A percentile compares a stretch with the other conserved stretches of the same genome.
These are phyloP conservation scores for Secale cereale DNA, from an alignment of 176 grass and related monocot species.

Conservation along the genomic window DNA sequence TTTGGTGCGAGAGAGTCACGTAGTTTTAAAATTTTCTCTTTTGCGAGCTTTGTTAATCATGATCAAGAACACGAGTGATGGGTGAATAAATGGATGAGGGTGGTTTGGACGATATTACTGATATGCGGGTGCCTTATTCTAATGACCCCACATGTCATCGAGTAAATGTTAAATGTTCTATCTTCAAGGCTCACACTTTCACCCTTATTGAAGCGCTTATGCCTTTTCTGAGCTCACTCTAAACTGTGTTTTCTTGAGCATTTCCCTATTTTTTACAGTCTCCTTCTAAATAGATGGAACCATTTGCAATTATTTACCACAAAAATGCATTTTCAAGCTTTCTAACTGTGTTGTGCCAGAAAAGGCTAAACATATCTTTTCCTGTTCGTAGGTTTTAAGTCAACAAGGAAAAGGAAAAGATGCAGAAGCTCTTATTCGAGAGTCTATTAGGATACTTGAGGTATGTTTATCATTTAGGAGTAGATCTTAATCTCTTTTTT, in stretches of 20 bases:
- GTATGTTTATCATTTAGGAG: slow-evolving; percentile 33
- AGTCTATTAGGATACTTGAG: slow-evolving; percentile 94
- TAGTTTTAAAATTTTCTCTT: too few relatives aligned
- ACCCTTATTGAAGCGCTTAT: too few relatives aligned
- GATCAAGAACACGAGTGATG: too few relatives aligned
- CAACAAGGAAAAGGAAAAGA: slow-evolving; percentile 71
- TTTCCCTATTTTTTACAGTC: neutral
- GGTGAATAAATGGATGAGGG: too few relatives aligned
- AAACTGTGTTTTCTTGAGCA: neutral
- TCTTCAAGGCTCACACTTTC: too few relatives aligned
- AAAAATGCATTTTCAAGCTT: neutral
- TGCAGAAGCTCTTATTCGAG: slow-evolving; percentile 60
- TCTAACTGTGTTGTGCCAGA: neutral
- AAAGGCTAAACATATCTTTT: neutral
- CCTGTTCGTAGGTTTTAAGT: slow-evolving; percentile 55
- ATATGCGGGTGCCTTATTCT: too few relatives aligned
- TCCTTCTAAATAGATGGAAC: neutral
- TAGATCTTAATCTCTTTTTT: slow-evolving; percentile 5
- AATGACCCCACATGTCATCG: too few relatives aligned
- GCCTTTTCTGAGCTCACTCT: neutral
- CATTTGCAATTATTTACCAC: neutral
- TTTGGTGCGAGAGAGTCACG: too few relatives aligned
- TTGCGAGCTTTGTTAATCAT: too few relatives aligned
- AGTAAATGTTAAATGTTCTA: too few relatives aligned
- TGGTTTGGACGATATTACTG: too few relatives aligned